Conservation (phyloP, 2,329 filamentous ascomycete species). For the Xylariaceae sp. region DNA sequence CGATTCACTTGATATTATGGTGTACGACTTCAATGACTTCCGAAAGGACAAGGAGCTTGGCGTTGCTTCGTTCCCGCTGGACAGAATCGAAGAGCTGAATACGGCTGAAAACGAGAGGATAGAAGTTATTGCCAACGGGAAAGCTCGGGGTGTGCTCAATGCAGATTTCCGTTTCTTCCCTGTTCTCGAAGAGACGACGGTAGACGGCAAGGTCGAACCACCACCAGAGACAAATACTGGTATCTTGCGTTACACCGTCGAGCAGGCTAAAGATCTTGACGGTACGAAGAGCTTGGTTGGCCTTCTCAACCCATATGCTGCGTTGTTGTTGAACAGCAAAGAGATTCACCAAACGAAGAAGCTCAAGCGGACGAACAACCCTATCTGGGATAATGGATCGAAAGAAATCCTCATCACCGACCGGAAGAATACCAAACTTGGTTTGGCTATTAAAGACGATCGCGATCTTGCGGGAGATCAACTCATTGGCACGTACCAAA, state of each 20-base stretch:
- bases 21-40: conserved; percentile 93
- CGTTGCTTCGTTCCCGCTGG: conserved; percentile 78
- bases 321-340: conserved; percentile 86
- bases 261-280: conserved; percentile 95
- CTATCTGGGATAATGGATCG: conserved; percentile 88
- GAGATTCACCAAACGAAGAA: conserved; percentile 87
- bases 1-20: conserved; percentile 77
- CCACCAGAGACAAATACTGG: conserved; percentile 89
- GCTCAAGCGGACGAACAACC: conserved; percentile 95
- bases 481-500: conserved; percentile 86
- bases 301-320: conserved; percentile 85
- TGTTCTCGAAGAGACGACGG: conserved; percentile 69
- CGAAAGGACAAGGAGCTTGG: conserved; percentile 96
- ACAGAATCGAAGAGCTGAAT: conserved; percentile 72
- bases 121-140: conserved; percentile 81
- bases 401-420: conserved; percentile 97
- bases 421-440: conserved; percentile 83
- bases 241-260: conserved; percentile 88
- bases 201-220: conserved; percentile 76
- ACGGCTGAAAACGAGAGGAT: conserved; percentile 82
- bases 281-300: conserved; percentile 89
- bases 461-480: conserved; percentile 81
- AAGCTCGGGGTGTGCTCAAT: conserved; percentile 74
- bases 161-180: conserved; percentile 94
- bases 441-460: conserved; percentile 92